Evolutionary conservation across 2,329 filamentous ascomycete genomes (phyloP), one percentile per base, ranked within the genome.

Genomic region (Monilinia vaccinii-corymbosi): DNA sequence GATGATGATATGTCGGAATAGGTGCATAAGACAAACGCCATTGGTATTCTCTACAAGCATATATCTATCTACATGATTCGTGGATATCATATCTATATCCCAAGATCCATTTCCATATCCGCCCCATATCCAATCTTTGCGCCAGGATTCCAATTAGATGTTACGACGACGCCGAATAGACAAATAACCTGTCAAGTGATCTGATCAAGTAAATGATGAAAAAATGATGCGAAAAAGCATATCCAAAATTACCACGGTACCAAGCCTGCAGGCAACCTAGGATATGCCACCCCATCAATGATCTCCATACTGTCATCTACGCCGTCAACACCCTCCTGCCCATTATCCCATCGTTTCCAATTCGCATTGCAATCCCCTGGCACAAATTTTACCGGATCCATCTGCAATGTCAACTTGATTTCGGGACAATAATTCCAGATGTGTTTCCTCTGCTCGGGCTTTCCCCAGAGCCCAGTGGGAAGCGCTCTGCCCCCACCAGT

Each of bases 351-450:
- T 48, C 77, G 70, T 72, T 79, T 80, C 79, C 78, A 81, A 42
- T 71, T 70, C 5, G 70, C 66, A 40, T 74, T 70, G 63, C 79
- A 81, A 9, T 74, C 65, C 8, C 79, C 79, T 1, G 78, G 79
- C 6, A 82, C 75, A 62, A 75, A 80, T 62, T 75, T 72, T 47
- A 77, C 78, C 8, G 75, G 76, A 63, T 82, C 79, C 80, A 83
- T 83, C 53, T 73, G 71, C 32, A 83, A 69, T 49, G 76, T 81
- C 75, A 83, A 79, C 73, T 82, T 83, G 34, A 83, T 74, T 68
- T 84, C 81, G 1, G 81, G 81, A 62, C 81, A 83, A 69, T 83
- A 83, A 32, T 77, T 73, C 77, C 78, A 82, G 46, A 83, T 78
- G 62, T 81, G 76, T 62, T 75, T 74, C 31, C 81, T 72, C 67